Evolutionary conservation across 2,329 filamentous ascomycete genomes (phyloP).

Genomic region (Aspergillus costaricaensis): DNA sequence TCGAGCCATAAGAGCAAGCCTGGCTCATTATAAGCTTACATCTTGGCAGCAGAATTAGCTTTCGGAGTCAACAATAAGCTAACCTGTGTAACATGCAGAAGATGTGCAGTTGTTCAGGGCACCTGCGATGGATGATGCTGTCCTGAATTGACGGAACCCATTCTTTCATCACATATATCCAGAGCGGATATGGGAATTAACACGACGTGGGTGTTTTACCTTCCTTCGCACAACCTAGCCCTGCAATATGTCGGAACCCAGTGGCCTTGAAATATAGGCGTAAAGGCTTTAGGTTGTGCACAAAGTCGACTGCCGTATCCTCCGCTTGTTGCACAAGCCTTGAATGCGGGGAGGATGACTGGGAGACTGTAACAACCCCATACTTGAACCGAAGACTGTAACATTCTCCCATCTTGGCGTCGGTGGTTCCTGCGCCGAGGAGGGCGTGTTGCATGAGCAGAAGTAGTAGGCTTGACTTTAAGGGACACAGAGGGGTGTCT

Average conservation of each 20-base stretch:
- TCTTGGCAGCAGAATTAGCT: not conserved
- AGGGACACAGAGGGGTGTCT: rapidly evolving
- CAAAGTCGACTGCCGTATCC: not conserved
- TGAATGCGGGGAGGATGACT: not conserved
- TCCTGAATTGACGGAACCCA: too few relatives aligned
- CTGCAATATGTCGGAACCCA: too few relatives aligned
- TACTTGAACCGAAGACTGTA: not conserved
- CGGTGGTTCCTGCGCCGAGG: not conserved
- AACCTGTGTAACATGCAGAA: not conserved
- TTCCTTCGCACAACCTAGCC: too few relatives aligned
- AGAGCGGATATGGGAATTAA: too few relatives aligned
- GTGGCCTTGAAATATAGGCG: not conserved
- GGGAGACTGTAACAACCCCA: not conserved
- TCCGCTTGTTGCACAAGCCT: not conserved
- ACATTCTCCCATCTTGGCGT: not conserved
- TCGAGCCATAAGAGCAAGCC: not conserved
- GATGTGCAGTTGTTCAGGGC: too few relatives aligned
- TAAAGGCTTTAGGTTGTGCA: not conserved
- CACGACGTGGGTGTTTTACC: too few relatives aligned
- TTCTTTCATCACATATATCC: too few relatives aligned
- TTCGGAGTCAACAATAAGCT: not conserved
- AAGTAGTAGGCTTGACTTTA: not conserved
- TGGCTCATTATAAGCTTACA: not conserved
- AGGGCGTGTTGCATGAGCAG: not conserved
- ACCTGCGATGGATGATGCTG: too few relatives aligned